phyloP scores from a whole-genome alignment of 2,329 filamentous ascomycete genomes.

The Ophiostoma triangulosporum region DNA sequence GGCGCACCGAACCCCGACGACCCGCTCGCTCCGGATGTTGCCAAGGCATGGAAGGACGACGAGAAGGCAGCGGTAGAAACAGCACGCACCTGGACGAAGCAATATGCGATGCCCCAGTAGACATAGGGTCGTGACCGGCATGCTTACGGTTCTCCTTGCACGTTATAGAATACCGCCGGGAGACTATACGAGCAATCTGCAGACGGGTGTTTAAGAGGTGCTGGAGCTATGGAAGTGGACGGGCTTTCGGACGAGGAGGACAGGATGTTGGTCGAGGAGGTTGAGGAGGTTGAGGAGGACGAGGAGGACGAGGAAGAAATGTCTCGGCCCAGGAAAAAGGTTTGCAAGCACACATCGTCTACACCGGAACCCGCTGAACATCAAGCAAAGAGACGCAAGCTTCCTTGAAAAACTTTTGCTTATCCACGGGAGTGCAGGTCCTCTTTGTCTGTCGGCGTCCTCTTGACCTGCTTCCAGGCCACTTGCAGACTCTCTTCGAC shows the following conservation, averaged over 20 bases:
- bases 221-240: too few relatives aligned
- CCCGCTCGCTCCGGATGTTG: slow-evolving; percentile 93
- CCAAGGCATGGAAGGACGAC: slow-evolving; percentile 96
- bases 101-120: slow-evolving; percentile 52
- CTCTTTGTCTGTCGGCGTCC: background rate
- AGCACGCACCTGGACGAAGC: slow-evolving; percentile 80
- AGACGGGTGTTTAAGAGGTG: too few relatives aligned
- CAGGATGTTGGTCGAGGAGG: too few relatives aligned
- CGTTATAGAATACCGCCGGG: too few relatives aligned
- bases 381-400: background rate
- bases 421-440: too few relatives aligned
- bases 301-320: background rate
- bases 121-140: background rate
- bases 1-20: slow-evolving; percentile 96
- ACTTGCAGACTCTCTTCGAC: background rate
- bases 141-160: background rate
- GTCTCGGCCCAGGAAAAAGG: background rate
- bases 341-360: too few relatives aligned
- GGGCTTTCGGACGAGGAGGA: too few relatives aligned
- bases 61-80: slow-evolving; percentile 85
- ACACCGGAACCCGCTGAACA: too few relatives aligned
- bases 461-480: background rate
- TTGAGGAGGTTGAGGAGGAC: too few relatives aligned
- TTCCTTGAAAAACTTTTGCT: background rate
- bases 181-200: too few relatives aligned